These are phyloP conservation scores for Acrocalymma vagum DNA, from an alignment of 2,329 filamentous ascomycete species.

Conservation along the genomic window DNA sequence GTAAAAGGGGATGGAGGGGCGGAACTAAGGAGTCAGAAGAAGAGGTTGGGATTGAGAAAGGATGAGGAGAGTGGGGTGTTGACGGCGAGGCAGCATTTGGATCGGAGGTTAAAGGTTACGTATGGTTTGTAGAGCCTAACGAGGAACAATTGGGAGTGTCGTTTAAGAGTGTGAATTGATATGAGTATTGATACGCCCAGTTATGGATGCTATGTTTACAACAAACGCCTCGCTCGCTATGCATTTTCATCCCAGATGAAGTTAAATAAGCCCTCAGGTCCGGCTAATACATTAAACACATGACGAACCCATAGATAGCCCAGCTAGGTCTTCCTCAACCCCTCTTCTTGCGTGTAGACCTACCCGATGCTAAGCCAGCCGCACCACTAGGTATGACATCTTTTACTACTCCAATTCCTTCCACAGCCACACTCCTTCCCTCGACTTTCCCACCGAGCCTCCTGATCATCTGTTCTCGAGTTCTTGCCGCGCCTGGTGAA, in stretches of 20 bases:
- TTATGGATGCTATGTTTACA: not conserved
- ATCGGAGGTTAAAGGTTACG: conserved; percentile 64
- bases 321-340: conserved; percentile 18
- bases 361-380: conserved; percentile 27
- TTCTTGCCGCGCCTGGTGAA: conserved; percentile 42
- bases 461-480: conserved; percentile 45
- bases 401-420: conserved; percentile 43
- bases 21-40: conserved; percentile 47
- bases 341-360: conserved; percentile 41
- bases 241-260: conserved; percentile 14
- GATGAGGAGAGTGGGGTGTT: conserved; percentile 52
- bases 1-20: conserved; percentile 30
- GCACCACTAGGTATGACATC: conserved; percentile 40
- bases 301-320: conserved; percentile 1
- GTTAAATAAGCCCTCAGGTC: conserved; percentile 2
- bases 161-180: not conserved
- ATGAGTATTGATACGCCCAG: conserved; percentile 1
- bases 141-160: conserved; percentile 1
- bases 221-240: conserved; percentile 22
- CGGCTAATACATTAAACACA: conserved; percentile 3
- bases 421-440: conserved; percentile 32
- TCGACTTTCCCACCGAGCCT: conserved; percentile 45
- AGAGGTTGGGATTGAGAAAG: conserved; percentile 52
- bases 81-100: conserved; percentile 68
- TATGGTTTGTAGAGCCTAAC: conserved; percentile 64